Base-by-base conservation (phyloP, 1,284 basidiomycete species). In the Laetiporus sulphureus region DNA sequence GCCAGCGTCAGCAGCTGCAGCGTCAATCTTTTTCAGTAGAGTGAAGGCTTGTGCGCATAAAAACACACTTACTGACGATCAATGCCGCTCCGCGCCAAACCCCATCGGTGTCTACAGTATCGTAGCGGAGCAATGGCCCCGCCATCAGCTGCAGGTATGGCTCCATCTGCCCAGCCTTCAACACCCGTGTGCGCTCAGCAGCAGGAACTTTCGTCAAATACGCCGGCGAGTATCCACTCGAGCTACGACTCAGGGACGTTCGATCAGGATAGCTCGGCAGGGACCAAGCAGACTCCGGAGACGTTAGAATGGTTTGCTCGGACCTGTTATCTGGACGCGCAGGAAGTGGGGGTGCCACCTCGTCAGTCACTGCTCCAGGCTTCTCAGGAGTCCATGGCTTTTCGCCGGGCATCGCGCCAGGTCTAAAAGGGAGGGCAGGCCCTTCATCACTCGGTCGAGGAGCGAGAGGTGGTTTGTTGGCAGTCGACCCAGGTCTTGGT, bases 71-170 rank as follows among this genome's bases (percentile, higher is more conserved):
- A 84, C 86, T 88, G 47, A 92, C 87, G 40, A 93, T 74, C 61
- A 93, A 64, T n/a, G 79, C 88, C 8, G 85, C 87, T 16, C 92
- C 94, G 52, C 84, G 77, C 88, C 91, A 98, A 22, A 91, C 64
- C 12, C 79, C 79, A 32, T 77, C 63, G 42, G 78, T 68, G 47
- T 88, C 82, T 20, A 91, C 79, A 0, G 91, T 96, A 61, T 98
- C 94, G 62, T 95, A 98, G 47, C 85, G 79, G 49, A 99, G 67
- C 31, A 98, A 71, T 10, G 94, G 94, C 1, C 93, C 93, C 41
- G 79, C 81, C 84, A 88, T 88, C 49, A 87, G 77, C 67, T 86
- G 65, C 25, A 90, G 67, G 56, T 80, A 70, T 2, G 88, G 87
- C 23, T 76, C 63, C 81, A 84, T 89, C 20, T 73, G 71, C 16